phyloP scores from a whole-genome alignment of 768 basidiomycete species.

The Holtermanniella nyarrowii region DNA sequence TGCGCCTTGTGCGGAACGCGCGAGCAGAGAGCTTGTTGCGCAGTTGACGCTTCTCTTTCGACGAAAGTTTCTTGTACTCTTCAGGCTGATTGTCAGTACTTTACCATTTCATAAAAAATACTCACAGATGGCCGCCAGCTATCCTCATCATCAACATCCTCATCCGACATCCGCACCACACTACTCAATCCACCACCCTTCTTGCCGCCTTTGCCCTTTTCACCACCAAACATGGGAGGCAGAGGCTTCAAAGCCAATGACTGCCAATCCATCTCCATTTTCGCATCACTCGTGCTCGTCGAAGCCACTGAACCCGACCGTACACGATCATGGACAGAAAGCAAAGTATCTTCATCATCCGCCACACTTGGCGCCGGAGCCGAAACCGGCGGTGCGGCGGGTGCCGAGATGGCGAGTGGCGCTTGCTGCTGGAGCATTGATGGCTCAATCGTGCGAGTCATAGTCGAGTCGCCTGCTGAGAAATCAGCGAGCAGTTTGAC shows the following conservation, averaged over 20 bases:
- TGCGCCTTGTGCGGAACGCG: conserved; percentile 88
- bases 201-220: conserved; percentile 41
- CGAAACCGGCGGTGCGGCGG: no score
- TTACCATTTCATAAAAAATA: neutral
- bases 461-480: neutral
- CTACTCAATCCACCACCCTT: conserved; percentile 40
- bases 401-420: no score
- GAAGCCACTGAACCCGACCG: neutral
- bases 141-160: conserved; percentile 39
- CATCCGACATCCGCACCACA: conserved; percentile 35
- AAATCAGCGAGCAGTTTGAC: neutral
- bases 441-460: neutral
- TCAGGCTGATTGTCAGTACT: conserved; percentile 51
- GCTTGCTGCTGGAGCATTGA: neutral
- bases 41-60: conserved; percentile 91
- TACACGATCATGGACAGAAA: neutral
- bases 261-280: neutral
- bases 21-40: conserved; percentile 93
- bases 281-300: neutral
- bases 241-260: conserved; percentile 9
- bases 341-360: neutral
- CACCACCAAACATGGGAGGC: conserved; percentile 35
- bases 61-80: conserved; percentile 87
- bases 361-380: no score
- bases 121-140: conserved; percentile 34